A percentile compares a stretch with the other conserved stretches of the same genome.
Conservation (phyloP, 306 rosid genomes). For the Quercus engelmannii region DNA sequence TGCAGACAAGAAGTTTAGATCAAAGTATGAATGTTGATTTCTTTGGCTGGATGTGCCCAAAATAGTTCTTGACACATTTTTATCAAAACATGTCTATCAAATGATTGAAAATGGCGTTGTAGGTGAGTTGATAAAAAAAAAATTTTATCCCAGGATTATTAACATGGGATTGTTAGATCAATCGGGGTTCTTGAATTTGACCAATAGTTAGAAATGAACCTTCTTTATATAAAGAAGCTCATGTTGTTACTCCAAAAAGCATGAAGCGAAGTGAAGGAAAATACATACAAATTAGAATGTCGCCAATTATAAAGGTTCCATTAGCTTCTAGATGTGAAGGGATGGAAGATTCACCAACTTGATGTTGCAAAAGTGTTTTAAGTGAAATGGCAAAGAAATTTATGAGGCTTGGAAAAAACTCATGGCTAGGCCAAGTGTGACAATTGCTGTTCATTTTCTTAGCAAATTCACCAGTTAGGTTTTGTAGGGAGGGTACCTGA, state of each 20-base stretch:
- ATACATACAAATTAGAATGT: conserved; percentile 50
- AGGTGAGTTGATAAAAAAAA: conserved; percentile 34
- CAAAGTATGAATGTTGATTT: conserved; percentile 58
- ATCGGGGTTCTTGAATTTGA: conserved; percentile 88
- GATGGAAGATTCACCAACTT: conserved; percentile 58
- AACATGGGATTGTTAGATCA: conserved; percentile 59
- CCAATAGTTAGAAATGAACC: conserved; percentile 44
- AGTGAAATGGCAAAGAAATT: conserved; percentile 40
- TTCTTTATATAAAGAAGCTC: conserved; percentile 12
- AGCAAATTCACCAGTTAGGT: not conserved
- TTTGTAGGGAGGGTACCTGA: too few relatives aligned
- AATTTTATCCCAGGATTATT: conserved; percentile 48
- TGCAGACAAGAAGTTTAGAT: conserved; percentile 37
- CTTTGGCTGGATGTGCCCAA: conserved; percentile 8
- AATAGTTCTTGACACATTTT: conserved; percentile 40
- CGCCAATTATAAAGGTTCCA: conserved; percentile 56
- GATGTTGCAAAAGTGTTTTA: conserved; percentile 72
- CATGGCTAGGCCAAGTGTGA: conserved; percentile 51
- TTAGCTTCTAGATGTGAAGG: conserved; percentile 43
- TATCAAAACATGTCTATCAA: conserved; percentile 54
- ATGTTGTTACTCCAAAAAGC: conserved; percentile 33
- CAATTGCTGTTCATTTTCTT: conserved; percentile 44
- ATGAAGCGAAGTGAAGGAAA: conserved; percentile 42
- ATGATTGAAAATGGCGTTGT: conserved; percentile 65
- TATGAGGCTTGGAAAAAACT: conserved; percentile 60